A percentile compares a stretch with the other conserved stretches of the same genome.
Conservation (phyloP, 257 asterid species). For the Mentha longifolia region DNA sequence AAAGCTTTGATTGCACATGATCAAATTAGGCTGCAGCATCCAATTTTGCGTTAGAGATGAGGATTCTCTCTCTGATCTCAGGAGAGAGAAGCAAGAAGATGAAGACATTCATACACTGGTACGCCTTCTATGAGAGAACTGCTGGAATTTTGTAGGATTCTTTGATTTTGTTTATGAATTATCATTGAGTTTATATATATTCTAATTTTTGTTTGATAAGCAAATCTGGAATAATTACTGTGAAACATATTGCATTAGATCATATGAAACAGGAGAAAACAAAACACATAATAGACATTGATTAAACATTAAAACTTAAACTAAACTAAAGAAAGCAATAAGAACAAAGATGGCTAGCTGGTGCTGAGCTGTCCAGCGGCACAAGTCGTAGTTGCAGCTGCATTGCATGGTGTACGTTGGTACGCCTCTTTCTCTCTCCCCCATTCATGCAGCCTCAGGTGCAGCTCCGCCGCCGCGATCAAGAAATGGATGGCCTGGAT, state of each 20-base stretch:
- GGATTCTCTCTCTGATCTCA: neutral
- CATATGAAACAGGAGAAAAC: neutral
- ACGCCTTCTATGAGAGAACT: neutral
- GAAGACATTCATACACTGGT: neutral
- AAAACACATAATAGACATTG: neutral
- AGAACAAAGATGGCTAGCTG: conserved; percentile 44
- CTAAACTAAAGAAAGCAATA: conserved; percentile 18
- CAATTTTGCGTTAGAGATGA: neutral
- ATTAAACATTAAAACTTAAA: neutral
- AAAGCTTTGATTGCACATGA: conserved; percentile 79
- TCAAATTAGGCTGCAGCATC: conserved; percentile 63
- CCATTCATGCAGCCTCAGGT: conserved; percentile 60
- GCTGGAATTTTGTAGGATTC: too few relatives aligned
- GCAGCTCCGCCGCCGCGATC: conserved; percentile 68
- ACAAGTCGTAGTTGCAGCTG: neutral
- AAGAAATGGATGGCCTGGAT: conserved; percentile 57
- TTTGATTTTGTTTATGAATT: too few relatives aligned
- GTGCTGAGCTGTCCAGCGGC: neutral
- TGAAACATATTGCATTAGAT: too few relatives aligned
- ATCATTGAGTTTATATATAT: too few relatives aligned
- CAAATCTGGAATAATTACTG: neutral
- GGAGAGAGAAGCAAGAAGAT: neutral
- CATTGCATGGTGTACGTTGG: neutral
- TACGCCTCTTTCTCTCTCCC: conserved; percentile 40
- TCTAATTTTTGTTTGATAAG: neutral